A percentile compares a stretch with the other conserved stretches of the same genome.
Conservation (phyloP, 164 flowering plant species). For the Pachysandra terminalis region DNA sequence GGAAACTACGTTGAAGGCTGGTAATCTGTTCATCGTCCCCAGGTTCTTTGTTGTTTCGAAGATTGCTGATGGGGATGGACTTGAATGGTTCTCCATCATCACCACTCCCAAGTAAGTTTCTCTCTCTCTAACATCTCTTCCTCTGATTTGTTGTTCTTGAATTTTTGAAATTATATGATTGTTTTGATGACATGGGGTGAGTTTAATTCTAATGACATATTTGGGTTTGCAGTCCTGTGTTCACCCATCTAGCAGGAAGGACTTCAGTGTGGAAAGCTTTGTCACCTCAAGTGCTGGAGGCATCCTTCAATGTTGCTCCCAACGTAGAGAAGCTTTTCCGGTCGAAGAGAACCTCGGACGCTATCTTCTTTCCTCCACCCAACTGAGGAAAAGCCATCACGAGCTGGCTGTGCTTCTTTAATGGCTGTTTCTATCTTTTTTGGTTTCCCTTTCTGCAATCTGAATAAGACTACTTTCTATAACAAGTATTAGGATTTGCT, state of each 20-base stretch:
- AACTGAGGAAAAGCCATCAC: constrained; percentile 24
- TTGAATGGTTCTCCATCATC: constrained; percentile 86
- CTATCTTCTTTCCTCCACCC: constrained; percentile 68
- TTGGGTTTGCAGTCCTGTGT: constrained; percentile 49
- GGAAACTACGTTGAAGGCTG: constrained; percentile 63
- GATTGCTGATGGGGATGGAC: constrained; percentile 52
- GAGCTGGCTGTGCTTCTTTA: too few species aligned
- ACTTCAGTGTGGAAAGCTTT: constrained; percentile 67
- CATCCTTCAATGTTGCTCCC: constrained; percentile 53
- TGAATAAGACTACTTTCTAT: too few species aligned
- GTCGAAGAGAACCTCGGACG: constrained; percentile 53
- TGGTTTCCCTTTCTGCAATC: too few species aligned
- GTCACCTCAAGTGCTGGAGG: constrained; percentile 65
- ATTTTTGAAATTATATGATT: too few species aligned
- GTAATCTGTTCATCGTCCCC: constrained; percentile 69
- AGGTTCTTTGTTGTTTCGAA: constrained; percentile 79
- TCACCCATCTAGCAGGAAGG: constrained; percentile 74
- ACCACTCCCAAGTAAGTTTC: constrained; percentile 66
- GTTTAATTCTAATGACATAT: too few species aligned
- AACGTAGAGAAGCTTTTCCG: constrained; percentile 59
- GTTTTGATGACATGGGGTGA: too few species aligned
- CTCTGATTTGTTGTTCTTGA: too few species aligned
- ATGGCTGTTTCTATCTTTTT: too few species aligned
- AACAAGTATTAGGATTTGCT: too few species aligned
- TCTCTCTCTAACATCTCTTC: neutral